Percentiles rank a stretch among this genome's conserved stretches.
Evolutionary conservation across 139 green algal genomes (phyloP).

Genomic region (Chlorella sp.): DNA sequence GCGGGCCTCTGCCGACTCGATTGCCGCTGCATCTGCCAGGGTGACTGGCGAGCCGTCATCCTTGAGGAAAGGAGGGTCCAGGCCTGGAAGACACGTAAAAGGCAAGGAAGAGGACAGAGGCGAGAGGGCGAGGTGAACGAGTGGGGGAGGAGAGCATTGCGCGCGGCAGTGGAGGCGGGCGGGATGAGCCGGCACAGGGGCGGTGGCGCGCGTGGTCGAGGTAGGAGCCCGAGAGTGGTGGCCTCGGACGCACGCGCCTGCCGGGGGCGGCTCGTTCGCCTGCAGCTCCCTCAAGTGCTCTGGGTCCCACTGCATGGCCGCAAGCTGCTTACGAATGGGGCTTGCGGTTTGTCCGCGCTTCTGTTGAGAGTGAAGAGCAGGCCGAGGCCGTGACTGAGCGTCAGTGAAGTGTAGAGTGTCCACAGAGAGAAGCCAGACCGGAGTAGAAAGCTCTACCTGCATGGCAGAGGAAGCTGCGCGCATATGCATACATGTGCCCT

Average conservation of each 20-base stretch:
- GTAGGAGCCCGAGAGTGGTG: background rate
- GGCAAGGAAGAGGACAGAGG: background rate
- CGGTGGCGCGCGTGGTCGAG: background rate
- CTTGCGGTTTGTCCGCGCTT: background rate
- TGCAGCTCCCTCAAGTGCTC: conserved; percentile 6
- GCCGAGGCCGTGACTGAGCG: background rate
- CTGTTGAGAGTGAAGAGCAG: background rate
- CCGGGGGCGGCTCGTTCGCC: background rate
- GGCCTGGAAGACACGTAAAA: background rate
- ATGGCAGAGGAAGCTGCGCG: background rate
- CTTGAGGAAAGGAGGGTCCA: conserved; percentile 12
- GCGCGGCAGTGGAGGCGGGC: background rate
- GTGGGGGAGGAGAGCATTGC: background rate
- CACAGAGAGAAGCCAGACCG: background rate
- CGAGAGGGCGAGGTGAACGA: background rate
- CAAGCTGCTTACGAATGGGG: background rate
- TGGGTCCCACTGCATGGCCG: background rate
- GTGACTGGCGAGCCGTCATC: conserved; percentile 4
- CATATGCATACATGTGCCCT: too few species aligned
- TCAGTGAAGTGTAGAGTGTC: too few species aligned
- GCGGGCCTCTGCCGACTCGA: background rate
- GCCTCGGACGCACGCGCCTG: background rate
- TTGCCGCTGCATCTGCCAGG: background rate
- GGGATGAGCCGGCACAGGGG: background rate
- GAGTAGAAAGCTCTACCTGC: background rate